A percentile compares a stretch with the other conserved stretches of the same genome.
phyloP scores from a whole-genome alignment of 345 rosid species.

The Firmiana major region DNA sequence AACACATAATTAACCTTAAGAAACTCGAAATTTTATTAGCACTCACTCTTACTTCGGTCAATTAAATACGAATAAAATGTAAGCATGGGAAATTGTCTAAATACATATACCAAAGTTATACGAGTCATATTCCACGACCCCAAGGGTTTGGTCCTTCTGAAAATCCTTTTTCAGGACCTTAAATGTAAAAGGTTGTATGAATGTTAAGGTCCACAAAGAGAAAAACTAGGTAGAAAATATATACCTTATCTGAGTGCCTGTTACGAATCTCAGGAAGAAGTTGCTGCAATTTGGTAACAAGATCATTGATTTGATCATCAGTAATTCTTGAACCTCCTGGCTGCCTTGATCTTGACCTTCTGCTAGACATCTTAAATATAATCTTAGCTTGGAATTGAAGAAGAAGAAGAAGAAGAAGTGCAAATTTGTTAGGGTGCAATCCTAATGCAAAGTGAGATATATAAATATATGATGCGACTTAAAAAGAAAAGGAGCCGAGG shows the following conservation, averaged over 20 bases:
- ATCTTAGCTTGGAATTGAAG: background rate
- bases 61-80: too few species aligned
- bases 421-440: background rate
- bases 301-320: constrained; percentile 92
- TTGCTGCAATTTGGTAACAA: constrained; percentile 77
- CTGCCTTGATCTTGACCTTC: constrained; percentile 76
- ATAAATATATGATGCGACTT: background rate
- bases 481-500: background rate
- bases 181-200: too few species aligned
- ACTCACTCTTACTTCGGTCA: too few species aligned
- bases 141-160: too few species aligned
- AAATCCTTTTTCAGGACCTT: too few species aligned
- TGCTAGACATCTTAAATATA: constrained; percentile 54
- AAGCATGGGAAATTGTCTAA: too few species aligned
- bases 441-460: background rate
- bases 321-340: constrained; percentile 66
- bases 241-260: constrained; percentile 66
- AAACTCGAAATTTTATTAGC: too few species aligned
- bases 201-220: too few species aligned
- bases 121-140: too few species aligned
- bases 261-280: constrained; percentile 80
- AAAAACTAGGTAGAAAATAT: background rate
- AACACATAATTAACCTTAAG: too few species aligned
- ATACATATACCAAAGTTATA: too few species aligned
- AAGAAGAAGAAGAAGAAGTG: too few species aligned